Base-by-base conservation (phyloP, 805 yeast species). In the Wickerhamiella australiensis region DNA sequence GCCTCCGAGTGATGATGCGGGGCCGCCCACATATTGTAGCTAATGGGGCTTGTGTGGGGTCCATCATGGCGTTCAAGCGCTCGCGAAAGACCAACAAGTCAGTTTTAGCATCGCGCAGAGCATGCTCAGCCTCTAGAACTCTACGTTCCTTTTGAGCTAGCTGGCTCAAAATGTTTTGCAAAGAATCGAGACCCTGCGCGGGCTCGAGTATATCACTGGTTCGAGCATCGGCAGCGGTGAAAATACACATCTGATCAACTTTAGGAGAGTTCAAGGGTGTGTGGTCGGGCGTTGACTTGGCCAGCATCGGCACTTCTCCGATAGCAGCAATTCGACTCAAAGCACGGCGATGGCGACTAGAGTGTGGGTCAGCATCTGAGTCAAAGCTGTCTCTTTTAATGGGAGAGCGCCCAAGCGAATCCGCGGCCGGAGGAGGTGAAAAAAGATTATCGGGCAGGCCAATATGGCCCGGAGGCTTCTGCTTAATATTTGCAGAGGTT, bases 81-180 rank as follows among this genome's bases (percentile, higher is more conserved):
- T 41, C 52, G 21, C 56, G 46, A 47, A 62, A 63, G 15, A 42
- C 46, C 13, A 51, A 47, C 42, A 64, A 59, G 42, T 60, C 66
- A 22, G 42, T 53, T 45, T 56, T 54, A 20, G 66, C 65, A 15
- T 51, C 54, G 36, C 46, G 50, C 40, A 61, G 56, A 11, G 49
- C 55, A 49, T 64, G 65, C 20, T 53, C 52, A 21, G 67, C 66
- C 52, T 64, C 67, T 17, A 65, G 58, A 20, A 64, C 65, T 26
- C 59, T 57, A 9, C 67, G 61, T 50, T 65, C 67, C 44, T 64
- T 63, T 51, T 56, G 54, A 29, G 68, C 68, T 51, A 65, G 56
- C 26, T 55, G 47, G 36, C 57, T 61, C 27, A 65, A 56, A 11
- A 65, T 52, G 41, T 62, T 65, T 55, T 65, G 66, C 40, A 58